These are phyloP conservation scores for Chaetomiaceae sp. DNA, from an alignment of 2,329 filamentous ascomycete species.

Conservation along the genomic window DNA sequence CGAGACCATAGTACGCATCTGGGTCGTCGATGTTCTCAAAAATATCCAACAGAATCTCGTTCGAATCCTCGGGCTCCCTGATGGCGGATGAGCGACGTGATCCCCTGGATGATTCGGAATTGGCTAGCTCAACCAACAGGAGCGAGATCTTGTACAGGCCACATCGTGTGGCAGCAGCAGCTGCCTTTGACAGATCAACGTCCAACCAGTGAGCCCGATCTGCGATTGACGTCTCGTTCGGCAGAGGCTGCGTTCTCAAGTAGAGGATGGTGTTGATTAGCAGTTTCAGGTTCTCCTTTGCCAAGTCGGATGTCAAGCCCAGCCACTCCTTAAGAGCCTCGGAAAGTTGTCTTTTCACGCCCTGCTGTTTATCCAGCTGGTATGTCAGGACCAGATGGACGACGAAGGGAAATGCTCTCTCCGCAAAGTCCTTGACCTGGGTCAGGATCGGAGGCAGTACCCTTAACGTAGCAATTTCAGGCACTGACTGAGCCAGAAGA, in stretches of 20 bases:
- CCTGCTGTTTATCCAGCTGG: slow-evolving; percentile 58
- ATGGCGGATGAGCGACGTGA: slow-evolving; percentile 63
- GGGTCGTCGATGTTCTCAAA: slow-evolving; percentile 94
- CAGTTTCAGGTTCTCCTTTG: slow-evolving; percentile 61
- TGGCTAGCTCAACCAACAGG: slow-evolving; percentile 71
- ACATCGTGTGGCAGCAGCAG: slow-evolving; percentile 68
- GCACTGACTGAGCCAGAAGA: slow-evolving; percentile 54
- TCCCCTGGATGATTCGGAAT: slow-evolving; percentile 49
- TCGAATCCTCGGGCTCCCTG: slow-evolving; percentile 47
- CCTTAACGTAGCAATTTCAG: slow-evolving; percentile 62
- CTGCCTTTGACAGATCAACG: slow-evolving; percentile 66
- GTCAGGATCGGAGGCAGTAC: slow-evolving; percentile 62
- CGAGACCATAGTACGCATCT: slow-evolving; percentile 89
- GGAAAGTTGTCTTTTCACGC: slow-evolving; percentile 60
- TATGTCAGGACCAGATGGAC: slow-evolving; percentile 73
- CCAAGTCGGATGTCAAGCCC: slow-evolving; percentile 38
- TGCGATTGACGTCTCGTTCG: slow-evolving; percentile 70
- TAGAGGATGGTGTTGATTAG: slow-evolving; percentile 80
- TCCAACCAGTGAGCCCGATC: slow-evolving; percentile 83
- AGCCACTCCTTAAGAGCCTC: slow-evolving; percentile 62
- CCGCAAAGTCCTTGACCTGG: slow-evolving; percentile 64
- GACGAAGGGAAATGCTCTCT: slow-evolving; percentile 74
- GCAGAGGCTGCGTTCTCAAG: slow-evolving; percentile 72
- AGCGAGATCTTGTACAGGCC: slow-evolving; percentile 84
- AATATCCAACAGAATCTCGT: slow-evolving; percentile 70